Conservation (phyloP, 331 rosid genomes). For the Phaseolus coccineus region DNA sequence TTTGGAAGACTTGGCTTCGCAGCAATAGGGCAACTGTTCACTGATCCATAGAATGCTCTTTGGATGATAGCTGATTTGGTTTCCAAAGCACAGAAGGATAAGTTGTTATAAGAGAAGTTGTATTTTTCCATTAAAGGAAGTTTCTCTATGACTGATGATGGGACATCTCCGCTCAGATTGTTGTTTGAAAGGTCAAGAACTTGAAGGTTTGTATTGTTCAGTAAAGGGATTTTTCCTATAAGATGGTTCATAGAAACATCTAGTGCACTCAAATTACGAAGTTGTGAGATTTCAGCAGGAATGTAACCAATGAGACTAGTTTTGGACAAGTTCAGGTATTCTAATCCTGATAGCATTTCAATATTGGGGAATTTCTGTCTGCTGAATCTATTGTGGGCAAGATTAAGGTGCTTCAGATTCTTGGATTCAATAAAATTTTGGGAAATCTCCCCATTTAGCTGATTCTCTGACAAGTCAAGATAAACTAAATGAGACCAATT, state of each 20-base stretch:
- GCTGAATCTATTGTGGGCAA: conserved; percentile 75
- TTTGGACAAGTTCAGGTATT: conserved; percentile 75
- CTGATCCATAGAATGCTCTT: conserved; percentile 67
- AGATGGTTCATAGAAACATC: conserved; percentile 84
- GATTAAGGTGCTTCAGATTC: conserved; percentile 75
- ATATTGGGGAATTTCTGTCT: conserved; percentile 65
- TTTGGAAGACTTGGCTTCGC: conserved; percentile 65
- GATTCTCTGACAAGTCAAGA: conserved; percentile 84
- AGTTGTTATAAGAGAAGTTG: conserved; percentile 86
- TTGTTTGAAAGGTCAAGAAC: conserved; percentile 78
- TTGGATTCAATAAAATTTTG: conserved; percentile 55
- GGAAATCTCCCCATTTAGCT: conserved; percentile 70
- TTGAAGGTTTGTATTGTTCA: conserved; percentile 56
- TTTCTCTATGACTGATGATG: conserved; percentile 60
- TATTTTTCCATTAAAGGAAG: conserved; percentile 75
- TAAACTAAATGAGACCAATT: conserved; percentile 74
- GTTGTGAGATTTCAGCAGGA: conserved; percentile 62
- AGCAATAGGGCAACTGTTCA: conserved; percentile 81
- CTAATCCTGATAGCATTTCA: conserved; percentile 57
- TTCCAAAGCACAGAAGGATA: conserved; percentile 68
- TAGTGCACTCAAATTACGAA: conserved; percentile 62
- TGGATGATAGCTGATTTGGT: conserved; percentile 52
- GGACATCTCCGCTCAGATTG: conserved; percentile 78
- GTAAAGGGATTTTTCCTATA: conserved; percentile 60
- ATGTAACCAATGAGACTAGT: conserved; percentile 64